Evolutionary conservation across 2,329 filamentous ascomycete species (phyloP).

Genomic region (Ascochyta fabae): DNA sequence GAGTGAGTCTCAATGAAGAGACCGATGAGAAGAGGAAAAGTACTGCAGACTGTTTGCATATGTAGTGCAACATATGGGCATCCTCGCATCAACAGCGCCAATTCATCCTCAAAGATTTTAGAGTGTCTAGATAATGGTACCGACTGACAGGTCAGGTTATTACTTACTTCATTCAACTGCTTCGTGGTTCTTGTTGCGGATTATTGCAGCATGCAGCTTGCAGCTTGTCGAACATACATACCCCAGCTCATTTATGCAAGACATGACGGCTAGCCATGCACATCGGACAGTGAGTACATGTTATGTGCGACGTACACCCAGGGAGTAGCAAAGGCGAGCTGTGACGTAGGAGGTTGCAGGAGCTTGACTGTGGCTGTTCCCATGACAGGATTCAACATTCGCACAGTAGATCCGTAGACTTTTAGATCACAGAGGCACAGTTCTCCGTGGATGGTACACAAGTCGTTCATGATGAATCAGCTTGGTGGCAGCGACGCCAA

Average conservation of each 20-base stretch:
- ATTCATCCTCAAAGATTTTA: not conserved
- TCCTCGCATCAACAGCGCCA: not conserved
- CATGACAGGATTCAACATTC: not conserved
- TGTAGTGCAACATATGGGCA: not conserved
- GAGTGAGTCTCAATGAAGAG: not conserved
- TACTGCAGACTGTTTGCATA: constrained; percentile 1
- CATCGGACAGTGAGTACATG: not conserved
- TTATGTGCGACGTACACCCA: constrained; percentile 3
- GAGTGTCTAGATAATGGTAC: not conserved
- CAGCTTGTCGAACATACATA: not conserved
- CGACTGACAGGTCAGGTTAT: not conserved
- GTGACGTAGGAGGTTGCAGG: constrained; percentile 2
- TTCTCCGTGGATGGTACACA: not conserved
- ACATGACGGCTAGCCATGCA: constrained; percentile 4
- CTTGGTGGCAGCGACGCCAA: not conserved
- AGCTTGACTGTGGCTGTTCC: not conserved
- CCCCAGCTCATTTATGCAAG: constrained; percentile 6
- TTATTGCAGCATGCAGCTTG: constrained; percentile 2
- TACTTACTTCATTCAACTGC: not conserved
- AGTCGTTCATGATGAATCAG: no score
- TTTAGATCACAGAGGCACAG: not conserved
- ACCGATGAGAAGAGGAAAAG: not conserved
- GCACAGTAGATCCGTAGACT: not conserved
- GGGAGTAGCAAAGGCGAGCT: not conserved
- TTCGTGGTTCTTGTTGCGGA: not conserved